These are phyloP conservation scores for Lantana camara DNA, from an alignment of 257 asterid genomes.

Conservation along the genomic window DNA sequence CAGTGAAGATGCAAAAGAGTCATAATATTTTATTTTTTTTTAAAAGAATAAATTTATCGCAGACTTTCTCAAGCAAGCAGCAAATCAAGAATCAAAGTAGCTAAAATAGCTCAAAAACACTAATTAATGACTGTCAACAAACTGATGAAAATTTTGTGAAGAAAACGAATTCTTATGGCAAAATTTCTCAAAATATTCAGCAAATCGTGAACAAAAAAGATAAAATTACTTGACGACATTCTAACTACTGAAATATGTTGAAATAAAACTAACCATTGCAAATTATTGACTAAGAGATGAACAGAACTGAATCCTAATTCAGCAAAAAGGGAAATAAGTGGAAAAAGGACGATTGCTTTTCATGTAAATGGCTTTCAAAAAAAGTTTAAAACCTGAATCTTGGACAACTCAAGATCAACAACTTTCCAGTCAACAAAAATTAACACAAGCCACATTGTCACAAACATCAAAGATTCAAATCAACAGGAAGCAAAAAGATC, in stretches of 20 bases:
- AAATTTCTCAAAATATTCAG: constrained; percentile 8
- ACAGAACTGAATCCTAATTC: background rate
- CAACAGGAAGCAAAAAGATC: background rate
- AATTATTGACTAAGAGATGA: constrained; percentile 11
- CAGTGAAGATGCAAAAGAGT: constrained; percentile 16
- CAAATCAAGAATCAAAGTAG: background rate
- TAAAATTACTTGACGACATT: constrained; percentile 2
- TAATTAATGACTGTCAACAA: too few relatives aligned
- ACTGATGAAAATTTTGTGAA: too few relatives aligned
- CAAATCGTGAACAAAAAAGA: constrained; percentile 20
- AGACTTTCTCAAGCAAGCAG: background rate
- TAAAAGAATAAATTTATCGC: background rate
- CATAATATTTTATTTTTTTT: too few relatives aligned
- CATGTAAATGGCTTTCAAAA: constrained; percentile 13
- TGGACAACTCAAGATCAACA: constrained; percentile 29
- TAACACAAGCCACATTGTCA: constrained; percentile 24
- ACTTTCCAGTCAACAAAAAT: background rate
- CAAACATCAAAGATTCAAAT: constrained; percentile 15
- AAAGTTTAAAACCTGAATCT: constrained; percentile 10
- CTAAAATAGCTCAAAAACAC: background rate
- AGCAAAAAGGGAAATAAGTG: constrained; percentile 1
- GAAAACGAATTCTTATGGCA: background rate
- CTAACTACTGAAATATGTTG: constrained; percentile 24
- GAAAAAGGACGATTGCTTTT: background rate
- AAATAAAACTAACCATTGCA: constrained; percentile 16